These are phyloP conservation scores for Plasmodium vinckei DNA, from an alignment of 169 alveolate species.

Conservation along the genomic window DNA sequence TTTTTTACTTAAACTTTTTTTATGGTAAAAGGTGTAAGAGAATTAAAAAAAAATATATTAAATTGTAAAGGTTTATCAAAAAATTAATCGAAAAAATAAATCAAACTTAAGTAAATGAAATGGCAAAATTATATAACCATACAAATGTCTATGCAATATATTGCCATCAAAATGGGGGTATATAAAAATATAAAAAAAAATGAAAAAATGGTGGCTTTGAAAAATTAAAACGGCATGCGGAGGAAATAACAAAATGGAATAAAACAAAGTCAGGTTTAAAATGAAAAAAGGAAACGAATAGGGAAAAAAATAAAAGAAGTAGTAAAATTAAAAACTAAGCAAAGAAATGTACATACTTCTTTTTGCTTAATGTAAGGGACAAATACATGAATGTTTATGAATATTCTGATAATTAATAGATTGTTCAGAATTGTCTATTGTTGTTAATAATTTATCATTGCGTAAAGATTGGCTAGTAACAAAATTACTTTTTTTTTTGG, in stretches of 20 bases:
- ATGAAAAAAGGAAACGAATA: not conserved
- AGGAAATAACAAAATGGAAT: not conserved
- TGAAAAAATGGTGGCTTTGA: no score
- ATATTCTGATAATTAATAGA: not conserved
- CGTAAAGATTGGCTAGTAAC: no score
- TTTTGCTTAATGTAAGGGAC: conserved; percentile 31
- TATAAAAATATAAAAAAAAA: no score
- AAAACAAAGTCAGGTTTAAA: not conserved
- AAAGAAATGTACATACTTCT: not conserved
- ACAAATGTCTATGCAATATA: no score
- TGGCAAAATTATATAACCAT: no score
- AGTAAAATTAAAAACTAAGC: not conserved
- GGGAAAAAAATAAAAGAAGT: conserved; percentile 5
- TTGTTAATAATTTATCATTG: not conserved
- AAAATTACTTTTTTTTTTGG: not conserved
- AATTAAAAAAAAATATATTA: no score
- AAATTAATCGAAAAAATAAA: no score
- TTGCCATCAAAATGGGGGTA: no score
- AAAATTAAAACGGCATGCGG: not conserved
- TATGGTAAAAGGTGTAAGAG: no score
- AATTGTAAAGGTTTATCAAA: no score
- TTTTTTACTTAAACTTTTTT: no score
- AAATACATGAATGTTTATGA: not conserved
- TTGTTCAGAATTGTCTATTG: not conserved
- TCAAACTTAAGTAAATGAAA: no score